A percentile compares a stretch with the other conserved stretches of the same genome.
These are phyloP conservation scores for Aciculoconidium aculeatum DNA, from an alignment of 805 yeast species.

Conservation along the genomic window DNA sequence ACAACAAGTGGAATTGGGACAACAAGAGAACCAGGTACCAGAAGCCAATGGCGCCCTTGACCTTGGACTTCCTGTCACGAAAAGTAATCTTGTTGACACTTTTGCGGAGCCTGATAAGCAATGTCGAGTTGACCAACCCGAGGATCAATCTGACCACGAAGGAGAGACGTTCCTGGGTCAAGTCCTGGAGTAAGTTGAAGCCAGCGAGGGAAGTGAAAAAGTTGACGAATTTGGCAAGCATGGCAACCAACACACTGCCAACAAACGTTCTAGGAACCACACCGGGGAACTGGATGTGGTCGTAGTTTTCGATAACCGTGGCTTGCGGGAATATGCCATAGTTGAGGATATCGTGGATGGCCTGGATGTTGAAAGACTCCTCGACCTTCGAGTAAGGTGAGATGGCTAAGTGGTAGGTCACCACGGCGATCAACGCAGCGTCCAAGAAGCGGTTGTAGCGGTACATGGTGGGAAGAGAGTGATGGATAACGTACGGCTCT, in stretches of 20 bases:
- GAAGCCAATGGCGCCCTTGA: conserved; percentile 28
- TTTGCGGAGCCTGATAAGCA: conserved; percentile 47
- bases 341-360: conserved; percentile 71
- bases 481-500: too few relatives aligned
- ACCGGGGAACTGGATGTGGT: conserved; percentile 80
- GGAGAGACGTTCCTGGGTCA: conserved; percentile 33
- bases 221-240: conserved; percentile 34
- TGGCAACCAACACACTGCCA: conserved; percentile 57
- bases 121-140: conserved; percentile 55
- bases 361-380: conserved; percentile 88
- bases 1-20: conserved; percentile 75
- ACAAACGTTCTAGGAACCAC: conserved; percentile 82
- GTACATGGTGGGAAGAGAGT: conserved; percentile 15
- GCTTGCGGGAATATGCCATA: conserved; percentile 44
- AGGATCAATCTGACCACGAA: conserved; percentile 50
- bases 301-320: conserved; percentile 43
- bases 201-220: conserved; percentile 15
- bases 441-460: conserved; percentile 15
- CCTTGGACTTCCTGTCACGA: conserved; percentile 12
- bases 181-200: conserved; percentile 11
- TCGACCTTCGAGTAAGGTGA: conserved; percentile 91
- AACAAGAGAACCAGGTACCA: conserved; percentile 59
- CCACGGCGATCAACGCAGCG: conserved; percentile 29
- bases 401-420: conserved; percentile 43
- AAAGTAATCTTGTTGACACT: conserved; percentile 18